Percentiles rank a stretch among this genome's conserved stretches.
phyloP scores from a whole-genome alignment of 2,329 filamentous ascomycete genomes.

The Cercospora sp. region DNA sequence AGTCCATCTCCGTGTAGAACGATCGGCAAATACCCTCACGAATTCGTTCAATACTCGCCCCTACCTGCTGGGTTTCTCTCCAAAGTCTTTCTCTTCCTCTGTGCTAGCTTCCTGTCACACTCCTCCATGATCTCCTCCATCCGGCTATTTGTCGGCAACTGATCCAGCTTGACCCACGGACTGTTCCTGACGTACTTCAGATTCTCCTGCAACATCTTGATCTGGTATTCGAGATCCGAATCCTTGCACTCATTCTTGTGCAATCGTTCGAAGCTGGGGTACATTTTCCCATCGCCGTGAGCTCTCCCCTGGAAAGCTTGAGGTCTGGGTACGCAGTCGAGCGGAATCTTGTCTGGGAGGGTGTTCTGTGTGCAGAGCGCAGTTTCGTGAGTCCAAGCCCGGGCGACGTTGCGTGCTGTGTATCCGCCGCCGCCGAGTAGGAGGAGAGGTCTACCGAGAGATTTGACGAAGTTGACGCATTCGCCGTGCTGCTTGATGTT shows the following conservation, averaged over 20 bases:
- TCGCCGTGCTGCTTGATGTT: constrained; percentile 92
- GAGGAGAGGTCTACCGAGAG: constrained; percentile 74
- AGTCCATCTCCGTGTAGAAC: background rate
- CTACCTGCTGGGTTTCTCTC: constrained; percentile 50
- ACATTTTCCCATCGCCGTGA: constrained; percentile 67
- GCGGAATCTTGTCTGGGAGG: constrained; percentile 71
- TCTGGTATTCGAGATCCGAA: constrained; percentile 66
- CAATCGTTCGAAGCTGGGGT: constrained; percentile 76
- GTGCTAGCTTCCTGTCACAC: constrained; percentile 62
- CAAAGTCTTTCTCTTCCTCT: constrained; percentile 44
- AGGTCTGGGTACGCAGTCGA: constrained; percentile 74
- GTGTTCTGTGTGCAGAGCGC: constrained; percentile 78
- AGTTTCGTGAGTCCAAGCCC: constrained; percentile 96
- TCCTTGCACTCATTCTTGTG: constrained; percentile 67
- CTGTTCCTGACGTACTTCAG: constrained; percentile 80
- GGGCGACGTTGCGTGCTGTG: constrained; percentile 92
- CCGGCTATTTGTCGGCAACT: constrained; percentile 69
- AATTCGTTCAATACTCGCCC: constrained; percentile 37
- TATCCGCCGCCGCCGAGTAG: constrained; percentile 95
- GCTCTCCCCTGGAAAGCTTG: constrained; percentile 80
- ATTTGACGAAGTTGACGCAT: constrained; percentile 87
- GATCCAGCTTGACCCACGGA: constrained; percentile 81
- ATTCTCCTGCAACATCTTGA: constrained; percentile 58
- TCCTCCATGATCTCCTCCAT: constrained; percentile 64
- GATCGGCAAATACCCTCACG: background rate